Evolutionary conservation across 345 rosid species (phyloP), one percentile per base, ranked within the genome.

Genomic region (Physaria fendleri): DNA sequence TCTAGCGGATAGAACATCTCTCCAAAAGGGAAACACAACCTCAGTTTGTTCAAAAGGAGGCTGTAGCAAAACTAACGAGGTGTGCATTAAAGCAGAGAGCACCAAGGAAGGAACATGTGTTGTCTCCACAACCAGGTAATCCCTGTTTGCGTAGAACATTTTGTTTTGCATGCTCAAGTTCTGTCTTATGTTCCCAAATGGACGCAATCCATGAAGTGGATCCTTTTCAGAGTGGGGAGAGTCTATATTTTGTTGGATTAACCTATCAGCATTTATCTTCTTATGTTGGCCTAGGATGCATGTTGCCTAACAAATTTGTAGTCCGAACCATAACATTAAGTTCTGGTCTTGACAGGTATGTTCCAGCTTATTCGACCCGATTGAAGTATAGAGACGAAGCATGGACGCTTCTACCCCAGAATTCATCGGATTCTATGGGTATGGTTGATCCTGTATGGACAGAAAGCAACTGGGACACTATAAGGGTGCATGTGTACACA

Each of bases 1-100:
- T 75, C 76, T 94, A 24, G 97, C 99, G 3, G 97, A 90, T 73
- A 87, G 21, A 77, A 90, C 97, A 51, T 84, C 97, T 17, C 55
- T 41, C 34, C 60, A 60, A 5, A 69, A 62, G 59, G 76, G 65
- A 60, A 79, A 73, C 71, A 62, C 59, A 34, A 71, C 76, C 39
- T 68, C 80, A 23, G 46, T 41, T 65, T 90, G 96, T 67, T 78
- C 87, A 12, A 71, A 73, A 66, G 82, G 81, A 71, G 59, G 11
- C 30, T 92, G 98, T 75, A 72, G 77, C 72, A 75, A 76, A 32
- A 38, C 59, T 4, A 73, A 63, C 3, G 88, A 78, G 70, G 85
- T 81, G 46, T 91, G 96, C 82, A 82, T 91, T 49, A 79, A 70
- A 67, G 81, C 84, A 48, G 99, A 92, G 76, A 77, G 57, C 14